phyloP scores from a whole-genome alignment of 257 asterid genomes.

The Capsicum chinense region DNA sequence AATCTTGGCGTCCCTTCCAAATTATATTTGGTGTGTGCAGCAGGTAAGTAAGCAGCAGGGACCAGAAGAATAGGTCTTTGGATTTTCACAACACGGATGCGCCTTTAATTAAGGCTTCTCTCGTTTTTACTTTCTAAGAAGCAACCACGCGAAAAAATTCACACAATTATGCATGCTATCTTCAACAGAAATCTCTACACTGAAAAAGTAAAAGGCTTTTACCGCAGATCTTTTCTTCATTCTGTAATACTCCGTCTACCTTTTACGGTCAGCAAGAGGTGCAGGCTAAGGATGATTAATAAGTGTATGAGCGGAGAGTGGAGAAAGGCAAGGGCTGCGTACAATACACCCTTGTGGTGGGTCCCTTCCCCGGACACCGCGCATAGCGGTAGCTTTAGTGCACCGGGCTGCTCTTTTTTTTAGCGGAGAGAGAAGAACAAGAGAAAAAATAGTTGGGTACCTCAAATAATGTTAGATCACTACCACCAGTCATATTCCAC shows the following conservation, averaged over 20 bases:
- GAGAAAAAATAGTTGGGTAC: slow-evolving; percentile 42
- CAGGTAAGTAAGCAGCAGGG: background rate
- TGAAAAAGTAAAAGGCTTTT: background rate
- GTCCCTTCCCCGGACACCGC: too few species aligned
- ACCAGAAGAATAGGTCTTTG: background rate
- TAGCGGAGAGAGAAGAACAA: slow-evolving; percentile 27
- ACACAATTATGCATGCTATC: background rate
- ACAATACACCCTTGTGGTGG: too few species aligned
- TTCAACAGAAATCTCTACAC: background rate
- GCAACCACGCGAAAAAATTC: background rate
- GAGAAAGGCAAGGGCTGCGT: too few species aligned
- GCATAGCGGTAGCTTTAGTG: too few species aligned
- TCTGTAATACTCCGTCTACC: background rate
- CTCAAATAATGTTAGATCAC: slow-evolving; percentile 89
- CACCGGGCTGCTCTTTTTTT: too few species aligned
- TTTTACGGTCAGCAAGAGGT: background rate
- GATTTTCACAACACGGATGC: background rate
- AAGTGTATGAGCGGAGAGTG: background rate
- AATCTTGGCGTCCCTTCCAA: background rate
- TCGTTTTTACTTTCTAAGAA: background rate
- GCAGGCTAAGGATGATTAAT: background rate
- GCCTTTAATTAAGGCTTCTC: background rate
- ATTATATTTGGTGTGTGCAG: background rate
- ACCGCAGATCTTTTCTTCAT: background rate
- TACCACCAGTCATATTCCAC: slow-evolving; percentile 97